A percentile compares a stretch with the other conserved stretches of the same genome.
Conservation (phyloP, 1,139 yeast species). For the Saccharomycopsis hybrid region DNA sequence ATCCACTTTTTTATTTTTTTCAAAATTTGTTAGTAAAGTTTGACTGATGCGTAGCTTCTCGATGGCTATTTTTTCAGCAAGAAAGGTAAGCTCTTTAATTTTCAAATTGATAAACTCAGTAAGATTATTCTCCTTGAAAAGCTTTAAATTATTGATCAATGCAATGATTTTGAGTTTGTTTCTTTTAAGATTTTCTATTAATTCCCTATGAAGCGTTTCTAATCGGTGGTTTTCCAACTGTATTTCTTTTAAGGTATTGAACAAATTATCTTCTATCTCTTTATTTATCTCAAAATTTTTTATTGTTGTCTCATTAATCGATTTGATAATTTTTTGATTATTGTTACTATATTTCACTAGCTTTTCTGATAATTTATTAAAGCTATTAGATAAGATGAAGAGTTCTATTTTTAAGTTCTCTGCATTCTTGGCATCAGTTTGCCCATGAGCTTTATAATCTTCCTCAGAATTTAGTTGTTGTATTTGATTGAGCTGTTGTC, state of each 20-base stretch:
- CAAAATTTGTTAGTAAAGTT: not conserved
- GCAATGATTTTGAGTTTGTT: conserved; percentile 5
- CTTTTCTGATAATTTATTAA: not conserved
- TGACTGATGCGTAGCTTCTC: conserved; percentile 1
- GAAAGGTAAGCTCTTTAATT: conserved; percentile 1
- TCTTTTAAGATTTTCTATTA: conserved; percentile 5
- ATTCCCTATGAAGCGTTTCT: not conserved
- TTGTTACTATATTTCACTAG: conserved; percentile 11
- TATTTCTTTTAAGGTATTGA: conserved; percentile 7
- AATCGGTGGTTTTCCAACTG: conserved; percentile 12
- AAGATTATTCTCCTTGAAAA: conserved; percentile 8
- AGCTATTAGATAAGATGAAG: not conserved
- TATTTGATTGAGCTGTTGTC: conserved; percentile 2
- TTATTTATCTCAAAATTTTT: conserved; percentile 17
- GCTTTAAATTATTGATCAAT: conserved; percentile 5
- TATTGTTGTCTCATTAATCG: conserved; percentile 18
- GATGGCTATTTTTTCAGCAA: conserved; percentile 8
- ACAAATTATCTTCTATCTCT: conserved; percentile 13
- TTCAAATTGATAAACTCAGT: conserved; percentile 5
- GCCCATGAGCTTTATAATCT: not conserved
- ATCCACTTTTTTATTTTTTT: not conserved
- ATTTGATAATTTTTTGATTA: conserved; percentile 12
- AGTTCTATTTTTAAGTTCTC: conserved; percentile 2
- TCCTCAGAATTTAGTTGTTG: not conserved
- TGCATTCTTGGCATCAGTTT: not conserved